Evolutionary conservation across 257 asterid genomes (phyloP).

Genomic region (Solanum microdontum): DNA sequence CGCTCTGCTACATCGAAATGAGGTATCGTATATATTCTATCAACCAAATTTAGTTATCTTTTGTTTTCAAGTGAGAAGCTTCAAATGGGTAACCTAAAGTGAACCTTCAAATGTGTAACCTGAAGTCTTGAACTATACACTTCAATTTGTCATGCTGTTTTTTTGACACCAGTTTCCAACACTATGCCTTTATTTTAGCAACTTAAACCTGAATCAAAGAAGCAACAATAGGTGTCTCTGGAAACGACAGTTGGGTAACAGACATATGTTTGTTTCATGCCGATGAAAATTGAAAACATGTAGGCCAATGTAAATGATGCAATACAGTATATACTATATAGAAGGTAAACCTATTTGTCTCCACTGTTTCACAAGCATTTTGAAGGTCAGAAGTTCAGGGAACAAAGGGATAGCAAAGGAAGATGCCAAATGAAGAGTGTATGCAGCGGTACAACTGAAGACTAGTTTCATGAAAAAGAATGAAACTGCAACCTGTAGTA

Average conservation of each 20-base stretch:
- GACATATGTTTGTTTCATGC: not conserved
- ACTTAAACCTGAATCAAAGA: not conserved
- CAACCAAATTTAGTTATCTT: not conserved
- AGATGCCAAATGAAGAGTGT: not conserved
- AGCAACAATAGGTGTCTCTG: not conserved
- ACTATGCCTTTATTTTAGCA: not conserved
- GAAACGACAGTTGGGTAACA: not conserved
- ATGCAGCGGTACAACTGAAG: not conserved
- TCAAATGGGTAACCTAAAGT: not conserved
- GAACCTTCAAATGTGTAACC: not conserved
- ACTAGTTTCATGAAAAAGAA: not conserved
- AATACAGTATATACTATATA: not conserved
- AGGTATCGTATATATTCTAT: not conserved
- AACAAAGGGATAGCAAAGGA: not conserved
- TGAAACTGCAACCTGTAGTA: not conserved
- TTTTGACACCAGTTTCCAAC: not conserved
- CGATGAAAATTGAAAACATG: not conserved
- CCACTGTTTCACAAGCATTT: not conserved
- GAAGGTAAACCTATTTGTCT: not conserved
- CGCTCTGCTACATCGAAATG: not conserved
- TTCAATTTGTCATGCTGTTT: not conserved
- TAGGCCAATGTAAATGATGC: not conserved
- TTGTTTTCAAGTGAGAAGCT: not conserved
- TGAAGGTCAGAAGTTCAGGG: not conserved
- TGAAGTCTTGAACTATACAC: not conserved